Evolutionary conservation across 192 early-diverging fungal species (phyloP).

Genomic region (Jimgerdemannia lactiflua): DNA sequence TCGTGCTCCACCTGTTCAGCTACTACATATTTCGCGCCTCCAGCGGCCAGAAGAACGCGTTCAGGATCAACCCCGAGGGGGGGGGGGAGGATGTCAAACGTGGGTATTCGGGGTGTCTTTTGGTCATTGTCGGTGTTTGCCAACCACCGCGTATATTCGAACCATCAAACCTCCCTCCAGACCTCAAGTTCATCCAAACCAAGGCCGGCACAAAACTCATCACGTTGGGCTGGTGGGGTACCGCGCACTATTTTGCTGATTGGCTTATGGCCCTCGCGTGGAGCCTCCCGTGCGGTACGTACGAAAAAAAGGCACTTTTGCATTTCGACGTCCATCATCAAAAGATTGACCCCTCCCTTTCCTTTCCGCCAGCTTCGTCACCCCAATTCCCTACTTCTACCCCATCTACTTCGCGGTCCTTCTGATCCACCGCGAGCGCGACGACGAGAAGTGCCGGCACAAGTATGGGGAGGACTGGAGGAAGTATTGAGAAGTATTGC

Average conservation of each 20-base stretch:
- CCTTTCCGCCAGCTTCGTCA: constrained; percentile 36
- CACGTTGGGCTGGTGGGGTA: constrained; percentile 92
- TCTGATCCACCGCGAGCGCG: constrained; percentile 84
- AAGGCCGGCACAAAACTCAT: constrained; percentile 78
- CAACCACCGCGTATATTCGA: not conserved
- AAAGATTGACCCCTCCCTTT: too few species aligned
- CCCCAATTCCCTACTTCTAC: constrained; percentile 92
- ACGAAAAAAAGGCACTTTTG: too few species aligned
- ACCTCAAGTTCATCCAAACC: constrained; percentile 87
- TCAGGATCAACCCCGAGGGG: constrained; percentile 70
- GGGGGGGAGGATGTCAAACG: constrained; percentile 49
- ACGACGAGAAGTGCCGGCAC: constrained; percentile 86
- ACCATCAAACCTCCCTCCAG: constrained; percentile 14
- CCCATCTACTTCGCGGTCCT: constrained; percentile 89
- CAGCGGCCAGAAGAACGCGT: constrained; percentile 90
- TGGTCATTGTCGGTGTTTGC: not conserved
- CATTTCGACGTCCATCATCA: too few species aligned
- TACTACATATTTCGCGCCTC: constrained; percentile 85
- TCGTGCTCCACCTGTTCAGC: constrained; percentile 60
- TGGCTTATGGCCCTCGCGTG: constrained; percentile 91
- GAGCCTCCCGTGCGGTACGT: constrained; percentile 77
- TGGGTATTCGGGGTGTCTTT: constrained; percentile 9
- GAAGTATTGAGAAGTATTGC: constrained; percentile 55
- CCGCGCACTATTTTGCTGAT: constrained; percentile 92
- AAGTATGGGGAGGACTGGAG: constrained; percentile 97